Percentiles rank a stretch among this genome's conserved stretches.
Conservation (phyloP, 2,329 filamentous ascomycete genomes). For the Metarhizium sp. region DNA sequence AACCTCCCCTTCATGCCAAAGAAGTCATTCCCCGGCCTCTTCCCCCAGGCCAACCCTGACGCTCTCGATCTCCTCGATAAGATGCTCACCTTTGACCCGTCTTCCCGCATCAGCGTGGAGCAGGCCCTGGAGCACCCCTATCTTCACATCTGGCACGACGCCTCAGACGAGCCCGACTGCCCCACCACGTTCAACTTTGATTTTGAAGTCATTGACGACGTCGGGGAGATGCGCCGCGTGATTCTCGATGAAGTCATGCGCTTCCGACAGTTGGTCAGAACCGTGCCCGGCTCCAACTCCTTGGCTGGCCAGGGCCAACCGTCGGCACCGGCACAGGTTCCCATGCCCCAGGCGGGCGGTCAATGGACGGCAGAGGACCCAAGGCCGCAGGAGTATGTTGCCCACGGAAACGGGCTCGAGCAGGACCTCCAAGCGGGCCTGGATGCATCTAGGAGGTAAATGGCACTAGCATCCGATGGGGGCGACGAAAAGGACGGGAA, state of each 20-base stretch:
- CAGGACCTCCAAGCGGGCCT: constrained; percentile 46
- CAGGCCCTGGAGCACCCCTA: constrained; percentile 94
- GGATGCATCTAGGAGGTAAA: constrained; percentile 19
- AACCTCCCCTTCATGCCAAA: constrained; percentile 95
- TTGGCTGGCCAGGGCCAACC: constrained; percentile 26
- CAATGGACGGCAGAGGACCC: constrained; percentile 54
- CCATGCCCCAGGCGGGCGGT: constrained; percentile 38
- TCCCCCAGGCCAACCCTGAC: constrained; percentile 91
- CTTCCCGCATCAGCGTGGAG: constrained; percentile 87
- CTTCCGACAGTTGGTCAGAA: constrained; percentile 61
- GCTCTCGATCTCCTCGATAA: constrained; percentile 90
- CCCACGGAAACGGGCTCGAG: constrained; percentile 42
- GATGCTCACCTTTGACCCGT: constrained; percentile 96
- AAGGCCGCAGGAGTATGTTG: constrained; percentile 47
- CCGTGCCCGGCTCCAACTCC: constrained; percentile 31
- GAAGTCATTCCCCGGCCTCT: constrained; percentile 77
- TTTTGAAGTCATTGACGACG: constrained; percentile 95
- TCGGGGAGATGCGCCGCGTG: constrained; percentile 91
- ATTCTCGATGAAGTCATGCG: constrained; percentile 88
- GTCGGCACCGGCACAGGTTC: constrained; percentile 34
- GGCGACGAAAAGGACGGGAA: neutral
- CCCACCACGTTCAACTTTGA: constrained; percentile 95
- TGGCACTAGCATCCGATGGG: neutral
- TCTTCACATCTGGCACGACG: constrained; percentile 96
- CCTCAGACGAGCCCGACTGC: constrained; percentile 88